Percentiles rank a stretch among this genome's conserved stretches.
Conservation (phyloP, 2,329 filamentous ascomycete genomes). For the Xylariales sp. region DNA sequence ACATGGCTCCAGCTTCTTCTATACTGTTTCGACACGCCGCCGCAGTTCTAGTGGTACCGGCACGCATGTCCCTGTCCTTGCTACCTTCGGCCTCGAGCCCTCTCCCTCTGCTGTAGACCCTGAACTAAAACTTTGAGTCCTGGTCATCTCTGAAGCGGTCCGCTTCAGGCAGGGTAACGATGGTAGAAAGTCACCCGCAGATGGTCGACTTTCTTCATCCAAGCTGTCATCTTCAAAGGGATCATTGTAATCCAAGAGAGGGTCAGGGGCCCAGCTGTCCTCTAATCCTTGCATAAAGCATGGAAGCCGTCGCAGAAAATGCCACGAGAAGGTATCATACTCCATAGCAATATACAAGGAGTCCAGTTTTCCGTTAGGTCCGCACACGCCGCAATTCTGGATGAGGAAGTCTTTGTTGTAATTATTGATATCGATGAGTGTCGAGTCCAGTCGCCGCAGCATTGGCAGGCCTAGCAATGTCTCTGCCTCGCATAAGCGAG, state of each 20-base stretch:
- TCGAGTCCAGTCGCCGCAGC: constrained; percentile 47
- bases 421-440: constrained; percentile 29
- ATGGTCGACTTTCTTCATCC: constrained; percentile 32
- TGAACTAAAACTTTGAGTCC: constrained; percentile 40
- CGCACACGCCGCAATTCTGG: constrained; percentile 51
- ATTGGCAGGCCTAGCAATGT: constrained; percentile 53
- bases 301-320: constrained; percentile 42
- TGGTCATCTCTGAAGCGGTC: constrained; percentile 47
- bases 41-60: constrained; percentile 35
- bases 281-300: constrained; percentile 50
- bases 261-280: constrained; percentile 48
- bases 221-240: constrained; percentile 29
- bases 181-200: constrained; percentile 43
- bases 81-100: constrained; percentile 29
- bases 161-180: constrained; percentile 42
- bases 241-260: constrained; percentile 39
- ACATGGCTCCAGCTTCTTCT: constrained; percentile 22
- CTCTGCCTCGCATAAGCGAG: constrained; percentile 52
- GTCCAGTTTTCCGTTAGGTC: constrained; percentile 50
- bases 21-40: constrained; percentile 33
- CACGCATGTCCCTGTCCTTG: constrained; percentile 31
- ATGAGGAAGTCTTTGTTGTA: constrained; percentile 50
- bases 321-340: constrained; percentile 51
- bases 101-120: constrained; percentile 25
- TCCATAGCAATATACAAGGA: constrained; percentile 57